Evolutionary conservation across 371 early-diverging fungal species (phyloP).

Genomic region (Furculomyces boomerangus): DNA sequence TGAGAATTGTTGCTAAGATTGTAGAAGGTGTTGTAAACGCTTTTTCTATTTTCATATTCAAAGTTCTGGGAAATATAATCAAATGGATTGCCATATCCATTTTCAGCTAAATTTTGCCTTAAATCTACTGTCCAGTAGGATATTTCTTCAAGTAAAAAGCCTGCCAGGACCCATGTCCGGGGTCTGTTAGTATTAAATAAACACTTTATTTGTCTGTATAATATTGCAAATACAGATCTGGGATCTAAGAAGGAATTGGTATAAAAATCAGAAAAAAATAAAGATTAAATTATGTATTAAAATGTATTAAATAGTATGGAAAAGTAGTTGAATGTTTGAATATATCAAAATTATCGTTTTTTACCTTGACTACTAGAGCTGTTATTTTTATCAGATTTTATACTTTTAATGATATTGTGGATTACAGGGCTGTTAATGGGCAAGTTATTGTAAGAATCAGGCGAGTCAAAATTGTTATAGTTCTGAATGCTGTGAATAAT

Average conservation of each 20-base stretch:
- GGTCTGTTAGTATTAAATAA: slow-evolving; percentile 20
- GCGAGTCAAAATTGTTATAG: too few species aligned
- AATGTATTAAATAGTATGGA: neutral
- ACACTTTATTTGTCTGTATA: neutral
- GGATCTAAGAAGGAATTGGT: too few species aligned
- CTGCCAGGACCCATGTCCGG: slow-evolving; percentile 21
- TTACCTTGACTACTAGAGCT: neutral
- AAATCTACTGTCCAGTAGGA: slow-evolving; percentile 10
- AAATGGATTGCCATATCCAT: too few species aligned
- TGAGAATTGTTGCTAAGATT: neutral
- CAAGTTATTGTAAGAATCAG: too few species aligned
- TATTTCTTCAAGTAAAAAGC: slow-evolving; percentile 15
- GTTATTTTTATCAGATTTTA: neutral
- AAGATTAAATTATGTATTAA: neutral
- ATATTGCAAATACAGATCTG: neutral
- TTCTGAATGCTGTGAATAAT: neutral
- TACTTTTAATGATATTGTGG: neutral
- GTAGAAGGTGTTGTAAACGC: neutral
- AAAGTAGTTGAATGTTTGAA: neutral
- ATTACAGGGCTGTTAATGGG: too few species aligned
- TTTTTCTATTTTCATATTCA: neutral
- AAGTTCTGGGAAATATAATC: neutral
- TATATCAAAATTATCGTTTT: neutral
- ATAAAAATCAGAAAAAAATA: neutral
- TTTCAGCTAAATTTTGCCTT: neutral